Conservation (phyloP, 2,329 filamentous ascomycete genomes). For the Aspergillus sp. region DNA sequence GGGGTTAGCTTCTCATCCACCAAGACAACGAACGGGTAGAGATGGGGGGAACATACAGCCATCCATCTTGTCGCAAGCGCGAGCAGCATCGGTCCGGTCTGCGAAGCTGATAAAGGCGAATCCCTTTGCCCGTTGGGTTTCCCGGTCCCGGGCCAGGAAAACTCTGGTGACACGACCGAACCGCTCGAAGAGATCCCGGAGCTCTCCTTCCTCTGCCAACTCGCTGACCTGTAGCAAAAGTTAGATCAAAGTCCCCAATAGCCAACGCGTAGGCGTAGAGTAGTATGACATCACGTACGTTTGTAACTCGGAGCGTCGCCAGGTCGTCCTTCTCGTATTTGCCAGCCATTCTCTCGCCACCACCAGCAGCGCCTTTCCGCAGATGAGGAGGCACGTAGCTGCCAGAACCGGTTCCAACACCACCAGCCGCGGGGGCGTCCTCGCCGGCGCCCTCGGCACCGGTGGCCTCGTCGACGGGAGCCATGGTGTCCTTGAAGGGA, state of each 20-base stretch:
- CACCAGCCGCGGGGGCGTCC: constrained; percentile 52
- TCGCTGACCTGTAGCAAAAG: constrained; percentile 71
- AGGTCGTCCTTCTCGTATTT: constrained; percentile 97
- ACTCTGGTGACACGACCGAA: constrained; percentile 96
- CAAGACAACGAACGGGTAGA: constrained; percentile 2
- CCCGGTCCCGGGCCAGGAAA: constrained; percentile 95
- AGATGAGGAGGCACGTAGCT: constrained; percentile 95
- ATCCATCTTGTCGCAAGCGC: constrained; percentile 97
- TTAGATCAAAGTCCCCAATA: background rate
- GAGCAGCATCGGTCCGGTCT: constrained; percentile 83
- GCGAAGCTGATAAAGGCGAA: constrained; percentile 99
- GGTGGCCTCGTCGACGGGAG: constrained; percentile 55
- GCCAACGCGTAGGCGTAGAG: background rate
- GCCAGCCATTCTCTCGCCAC: constrained; percentile 81
- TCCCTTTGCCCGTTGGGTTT: constrained; percentile 93
- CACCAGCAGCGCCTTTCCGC: constrained; percentile 61
- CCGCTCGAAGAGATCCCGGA: constrained; percentile 96
- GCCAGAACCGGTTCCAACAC: constrained; percentile 65
- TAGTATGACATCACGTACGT: constrained; percentile 63
- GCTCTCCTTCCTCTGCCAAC: constrained; percentile 91
- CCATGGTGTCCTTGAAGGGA: constrained; percentile 99
- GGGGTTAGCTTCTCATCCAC: constrained; percentile 21
- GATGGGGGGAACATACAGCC: constrained; percentile 60
- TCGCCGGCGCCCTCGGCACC: constrained; percentile 39
- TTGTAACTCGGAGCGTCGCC: constrained; percentile 94